These are phyloP conservation scores for Aureobasidium sp. DNA, from an alignment of 2,329 filamentous ascomycete species.

Conservation along the genomic window DNA sequence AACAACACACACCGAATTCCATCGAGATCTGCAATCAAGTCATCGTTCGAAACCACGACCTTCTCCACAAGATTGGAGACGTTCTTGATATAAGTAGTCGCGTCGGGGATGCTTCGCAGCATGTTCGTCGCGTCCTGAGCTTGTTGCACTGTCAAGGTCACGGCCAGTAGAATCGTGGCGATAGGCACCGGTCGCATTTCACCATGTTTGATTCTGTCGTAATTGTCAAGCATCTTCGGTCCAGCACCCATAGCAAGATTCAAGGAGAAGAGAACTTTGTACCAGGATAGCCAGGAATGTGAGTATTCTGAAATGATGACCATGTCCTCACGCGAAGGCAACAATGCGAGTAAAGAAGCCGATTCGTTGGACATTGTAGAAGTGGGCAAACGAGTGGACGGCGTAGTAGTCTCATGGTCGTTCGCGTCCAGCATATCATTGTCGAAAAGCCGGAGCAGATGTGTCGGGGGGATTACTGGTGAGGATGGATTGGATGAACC, in stretches of 20 bases:
- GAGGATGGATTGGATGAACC: slow-evolving; percentile 23
- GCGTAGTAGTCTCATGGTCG: slow-evolving; percentile 3
- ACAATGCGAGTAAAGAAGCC: slow-evolving; percentile 24
- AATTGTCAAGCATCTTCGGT: slow-evolving; percentile 30
- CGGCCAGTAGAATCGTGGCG: slow-evolving; percentile 32
- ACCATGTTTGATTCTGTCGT: slow-evolving; percentile 29
- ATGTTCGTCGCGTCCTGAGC: slow-evolving; percentile 23
- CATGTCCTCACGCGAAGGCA: slow-evolving; percentile 32
- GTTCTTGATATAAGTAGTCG: slow-evolving; percentile 26
- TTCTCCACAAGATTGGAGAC: slow-evolving; percentile 33
- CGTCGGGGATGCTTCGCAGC: slow-evolving; percentile 7
- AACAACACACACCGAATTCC: slow-evolving; percentile 38
- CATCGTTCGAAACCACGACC: slow-evolving; percentile 35
- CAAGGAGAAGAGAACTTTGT: slow-evolving; percentile 30
- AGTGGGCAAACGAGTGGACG: background rate
- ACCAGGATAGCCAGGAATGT: slow-evolving; percentile 33
- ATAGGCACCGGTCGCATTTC: slow-evolving; percentile 31
- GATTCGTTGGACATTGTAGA: background rate
- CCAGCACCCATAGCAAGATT: slow-evolving; percentile 25
- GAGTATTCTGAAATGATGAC: slow-evolving; percentile 27
- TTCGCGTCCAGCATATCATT: slow-evolving; percentile 33
- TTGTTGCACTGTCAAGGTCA: slow-evolving; percentile 35
- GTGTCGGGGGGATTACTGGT: slow-evolving; percentile 30
- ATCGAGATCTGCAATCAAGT: slow-evolving; percentile 34
- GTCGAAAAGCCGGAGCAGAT: slow-evolving; percentile 36